A percentile compares a stretch with the other conserved stretches of the same genome.
phyloP scores from a whole-genome alignment of 2,329 filamentous ascomycete genomes.

The Penicillium sp. region DNA sequence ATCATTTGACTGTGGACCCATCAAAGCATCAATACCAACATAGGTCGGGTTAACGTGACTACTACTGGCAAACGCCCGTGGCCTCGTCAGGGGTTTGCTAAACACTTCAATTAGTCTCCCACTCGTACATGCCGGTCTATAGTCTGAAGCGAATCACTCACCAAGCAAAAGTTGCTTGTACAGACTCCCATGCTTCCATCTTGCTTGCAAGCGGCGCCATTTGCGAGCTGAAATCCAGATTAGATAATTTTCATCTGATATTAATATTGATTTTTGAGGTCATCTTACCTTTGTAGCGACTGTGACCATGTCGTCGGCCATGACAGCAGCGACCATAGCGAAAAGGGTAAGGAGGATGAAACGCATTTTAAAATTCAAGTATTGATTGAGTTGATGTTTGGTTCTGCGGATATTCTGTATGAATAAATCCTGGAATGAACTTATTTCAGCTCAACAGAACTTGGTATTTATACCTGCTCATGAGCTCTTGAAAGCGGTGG shows the following conservation, averaged over 20 bases:
- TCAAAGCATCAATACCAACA: no score
- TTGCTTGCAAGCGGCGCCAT: neutral
- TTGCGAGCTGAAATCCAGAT: neutral
- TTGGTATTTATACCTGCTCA: neutral
- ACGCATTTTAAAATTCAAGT: neutral
- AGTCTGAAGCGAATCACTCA: neutral
- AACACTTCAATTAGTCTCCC: neutral
- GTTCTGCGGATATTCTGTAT: neutral
- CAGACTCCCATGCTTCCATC: conserved; percentile 7
- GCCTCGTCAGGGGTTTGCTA: neutral
- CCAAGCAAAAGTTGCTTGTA: conserved; percentile 5
- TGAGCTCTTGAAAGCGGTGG: neutral
- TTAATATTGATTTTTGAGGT: neutral
- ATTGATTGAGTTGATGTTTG: neutral
- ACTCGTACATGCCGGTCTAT: neutral
- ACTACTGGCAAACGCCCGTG: neutral
- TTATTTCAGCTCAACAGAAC: neutral
- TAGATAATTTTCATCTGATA: neutral
- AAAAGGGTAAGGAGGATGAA: neutral
- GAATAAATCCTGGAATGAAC: neutral
- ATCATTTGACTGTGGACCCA: neutral
- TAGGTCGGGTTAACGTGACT: no score
- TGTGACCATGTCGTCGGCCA: neutral
- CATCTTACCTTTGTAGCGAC: neutral
- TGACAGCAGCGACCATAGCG: neutral